Evolutionary conservation across 164 flowering plant genomes (phyloP), one percentile per base, ranked within the genome.

Genomic region (Vitis vinifera): DNA sequence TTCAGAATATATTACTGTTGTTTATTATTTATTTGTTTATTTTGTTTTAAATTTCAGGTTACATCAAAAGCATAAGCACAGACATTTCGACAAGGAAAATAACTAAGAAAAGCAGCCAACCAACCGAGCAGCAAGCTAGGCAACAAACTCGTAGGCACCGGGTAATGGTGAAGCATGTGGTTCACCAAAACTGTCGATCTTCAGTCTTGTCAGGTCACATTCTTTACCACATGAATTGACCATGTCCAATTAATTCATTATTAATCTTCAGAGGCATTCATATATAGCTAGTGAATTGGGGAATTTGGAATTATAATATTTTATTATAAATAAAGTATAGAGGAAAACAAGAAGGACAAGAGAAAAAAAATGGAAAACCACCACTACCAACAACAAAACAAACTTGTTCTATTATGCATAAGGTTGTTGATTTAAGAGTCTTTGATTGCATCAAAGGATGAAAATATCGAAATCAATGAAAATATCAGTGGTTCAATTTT

Each of bases 91-190:
- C 29, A 3, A 47, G 62, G 17, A 68, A 15, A 55, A 19, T 31
- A n/a, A 51, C 29, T 17, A 23, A 31, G 53, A 47, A 59, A 63
- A 19, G 8, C 19, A 59, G 65, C 9, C 62, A 50, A 58, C 66
- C 60, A 61, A 70, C 14, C 15, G 37, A 56, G 62, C 62, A 15
- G 55, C 19, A 48, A 13, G 12, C 13, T 3, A 50, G 16, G 23
- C 55, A 62, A 27, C 62, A 53, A 27, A 60, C 55, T 56, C 29
- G 13, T 13, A 62, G 53, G 30, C 71, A 17, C 11, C 65, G 27
- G 30, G 74, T 58, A 64, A 70, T 17, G 8, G 72, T 67, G 59
- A 71, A 74, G 70, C 75, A 65, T 44, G 50, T 71, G 59, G 70
- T 78, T 16, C 64, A 55, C 31, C 67, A 64, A 16, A 74, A 57